phyloP scores from a whole-genome alignment of 495 filamentous ascomycete species.

The Cercophora sp. region DNA sequence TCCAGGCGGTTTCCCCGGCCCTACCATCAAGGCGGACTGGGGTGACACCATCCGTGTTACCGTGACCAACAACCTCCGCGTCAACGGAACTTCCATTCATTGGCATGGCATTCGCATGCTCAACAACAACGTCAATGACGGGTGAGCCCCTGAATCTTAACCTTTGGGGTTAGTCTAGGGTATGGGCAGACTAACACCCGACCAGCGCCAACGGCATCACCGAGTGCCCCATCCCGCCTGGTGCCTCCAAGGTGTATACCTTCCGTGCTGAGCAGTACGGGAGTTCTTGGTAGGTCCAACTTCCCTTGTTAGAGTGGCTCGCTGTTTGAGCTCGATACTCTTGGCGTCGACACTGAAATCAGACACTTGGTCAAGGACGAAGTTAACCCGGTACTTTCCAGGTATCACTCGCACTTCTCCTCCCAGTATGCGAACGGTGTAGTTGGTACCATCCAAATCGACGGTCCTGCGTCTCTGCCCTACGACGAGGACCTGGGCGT shows the following conservation, averaged over 20 bases:
- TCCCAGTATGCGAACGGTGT: slow-evolving; percentile 53
- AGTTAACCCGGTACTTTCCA: no score
- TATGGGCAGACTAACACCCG: not conserved
- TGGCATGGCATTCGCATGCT: slow-evolving; percentile 10
- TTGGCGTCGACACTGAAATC: no score
- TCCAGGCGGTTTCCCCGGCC: slow-evolving; percentile 3
- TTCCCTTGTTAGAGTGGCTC: no score
- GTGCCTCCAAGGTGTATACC: slow-evolving; percentile 37
- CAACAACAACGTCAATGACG: slow-evolving; percentile 9
- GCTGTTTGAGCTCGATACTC: no score
- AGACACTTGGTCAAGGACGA: no score
- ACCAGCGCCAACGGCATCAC: slow-evolving; percentile 49
- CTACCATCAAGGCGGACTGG: slow-evolving; percentile 7
- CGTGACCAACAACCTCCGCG: slow-evolving; percentile 2
- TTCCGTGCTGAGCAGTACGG: slow-evolving; percentile 54
- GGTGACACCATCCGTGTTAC: slow-evolving; percentile 9
- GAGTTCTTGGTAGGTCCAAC: slow-evolving; percentile 51
- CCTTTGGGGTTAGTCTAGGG: not conserved
- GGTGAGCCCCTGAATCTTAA: not conserved
- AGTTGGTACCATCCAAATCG: slow-evolving; percentile 51
- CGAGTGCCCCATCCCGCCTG: slow-evolving; percentile 52
- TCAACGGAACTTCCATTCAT: slow-evolving; percentile 8
- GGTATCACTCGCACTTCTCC: slow-evolving; percentile 51
- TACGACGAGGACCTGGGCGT: slow-evolving; percentile 60
- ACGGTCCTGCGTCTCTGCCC: slow-evolving; percentile 49